Percentiles rank a stretch among this genome's conserved stretches.
phyloP scores from a whole-genome alignment of 768 basidiomycete genomes.

The Gelatoporia subvermispora region DNA sequence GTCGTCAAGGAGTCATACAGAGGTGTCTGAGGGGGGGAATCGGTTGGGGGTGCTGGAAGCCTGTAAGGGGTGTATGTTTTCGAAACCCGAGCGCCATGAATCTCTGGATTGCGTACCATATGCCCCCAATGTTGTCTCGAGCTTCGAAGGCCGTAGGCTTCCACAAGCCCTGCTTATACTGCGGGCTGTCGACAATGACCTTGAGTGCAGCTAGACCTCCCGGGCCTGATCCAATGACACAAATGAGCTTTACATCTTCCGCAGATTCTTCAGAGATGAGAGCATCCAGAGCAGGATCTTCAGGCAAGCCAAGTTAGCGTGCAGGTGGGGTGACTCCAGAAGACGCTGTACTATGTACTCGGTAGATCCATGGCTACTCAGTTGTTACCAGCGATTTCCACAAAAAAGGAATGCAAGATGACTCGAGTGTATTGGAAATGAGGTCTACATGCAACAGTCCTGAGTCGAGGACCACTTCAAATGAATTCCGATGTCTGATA shows the following conservation, averaged over 20 bases:
- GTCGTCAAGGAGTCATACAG: slow-evolving; percentile 80
- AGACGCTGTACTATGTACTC: slow-evolving; percentile 8
- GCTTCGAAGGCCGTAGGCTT: slow-evolving; percentile 58
- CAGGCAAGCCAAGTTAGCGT: not conserved
- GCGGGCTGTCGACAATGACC: slow-evolving; percentile 51
- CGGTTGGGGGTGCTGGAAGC: slow-evolving; percentile 49
- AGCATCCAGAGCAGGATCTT: slow-evolving; percentile 4
- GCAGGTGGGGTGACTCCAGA: not conserved
- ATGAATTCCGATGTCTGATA: too few species aligned
- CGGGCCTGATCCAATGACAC: slow-evolving; percentile 75
- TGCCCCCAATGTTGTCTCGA: slow-evolving; percentile 61
- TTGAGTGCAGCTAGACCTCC: slow-evolving; percentile 69
- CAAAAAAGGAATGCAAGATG: too few species aligned
- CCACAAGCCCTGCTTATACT: slow-evolving; percentile 61
- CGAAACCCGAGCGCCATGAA: too few species aligned
- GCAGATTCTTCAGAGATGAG: not conserved
- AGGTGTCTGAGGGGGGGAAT: slow-evolving; percentile 57
- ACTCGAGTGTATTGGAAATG: too few species aligned
- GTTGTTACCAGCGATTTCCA: too few species aligned
- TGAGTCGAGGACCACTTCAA: too few species aligned
- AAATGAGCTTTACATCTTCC: slow-evolving; percentile 33
- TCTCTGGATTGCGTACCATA: slow-evolving; percentile 55
- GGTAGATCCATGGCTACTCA: slow-evolving; percentile 13
- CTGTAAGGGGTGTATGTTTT: too few species aligned
- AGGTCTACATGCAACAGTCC: too few species aligned